These are phyloP conservation scores for Wickerhamomyces chaumierensis DNA, from an alignment of 805 yeast species.

Conservation along the genomic window DNA sequence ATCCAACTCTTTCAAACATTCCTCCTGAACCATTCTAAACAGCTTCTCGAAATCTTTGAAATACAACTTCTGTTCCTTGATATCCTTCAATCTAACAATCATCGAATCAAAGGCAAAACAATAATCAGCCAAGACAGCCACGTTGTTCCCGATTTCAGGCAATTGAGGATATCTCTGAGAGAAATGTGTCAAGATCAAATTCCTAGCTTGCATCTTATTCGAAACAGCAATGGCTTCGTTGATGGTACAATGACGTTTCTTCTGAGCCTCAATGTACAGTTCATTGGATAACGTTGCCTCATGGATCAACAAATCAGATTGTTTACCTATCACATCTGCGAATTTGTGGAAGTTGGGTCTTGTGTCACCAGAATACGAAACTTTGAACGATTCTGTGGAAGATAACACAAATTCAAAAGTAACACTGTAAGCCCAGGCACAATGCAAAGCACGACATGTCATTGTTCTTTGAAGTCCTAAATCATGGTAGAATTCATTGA, in stretches of 20 bases:
- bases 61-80: constrained; percentile 25
- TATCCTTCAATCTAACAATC: constrained; percentile 33
- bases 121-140: constrained; percentile 21
- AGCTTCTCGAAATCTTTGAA: constrained; percentile 20
- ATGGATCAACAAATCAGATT: constrained; percentile 71
- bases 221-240: constrained; percentile 74
- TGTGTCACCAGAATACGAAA: constrained; percentile 92
- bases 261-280: constrained; percentile 62
- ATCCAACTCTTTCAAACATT: constrained; percentile 20
- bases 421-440: constrained; percentile 70
- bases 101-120: constrained; percentile 60
- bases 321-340: constrained; percentile 46
- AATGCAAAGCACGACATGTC: constrained; percentile 76
- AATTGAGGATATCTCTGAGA: constrained; percentile 75
- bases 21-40: constrained; percentile 20
- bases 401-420: constrained; percentile 35
- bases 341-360: constrained; percentile 61
- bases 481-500: constrained; percentile 27
- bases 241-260: constrained; percentile 80
- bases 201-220: constrained; percentile 57
- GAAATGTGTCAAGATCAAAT: constrained; percentile 78
- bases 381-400: constrained; percentile 33
- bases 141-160: constrained; percentile 25
- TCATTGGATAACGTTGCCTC: constrained; percentile 89
- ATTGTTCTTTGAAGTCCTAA: constrained; percentile 32